Conservation (phyloP, 2,329 filamentous ascomycete genomes). For the Sclerotinia nivalis region DNA sequence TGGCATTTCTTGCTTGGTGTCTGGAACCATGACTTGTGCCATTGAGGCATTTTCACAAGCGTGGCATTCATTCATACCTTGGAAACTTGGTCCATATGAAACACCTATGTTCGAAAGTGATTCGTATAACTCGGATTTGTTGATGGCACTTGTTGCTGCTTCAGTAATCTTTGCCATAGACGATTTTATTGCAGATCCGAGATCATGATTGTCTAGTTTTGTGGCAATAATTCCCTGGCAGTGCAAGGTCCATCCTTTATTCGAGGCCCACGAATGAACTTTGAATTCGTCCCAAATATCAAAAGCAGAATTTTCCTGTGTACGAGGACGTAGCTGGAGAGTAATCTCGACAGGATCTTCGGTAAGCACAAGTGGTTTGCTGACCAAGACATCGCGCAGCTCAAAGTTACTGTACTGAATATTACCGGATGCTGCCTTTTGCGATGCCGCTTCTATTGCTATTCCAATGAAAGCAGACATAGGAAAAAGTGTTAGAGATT, state of each 20-base stretch:
- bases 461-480: conserved; percentile 39
- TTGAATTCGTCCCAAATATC: conserved; percentile 22
- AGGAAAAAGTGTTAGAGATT: conserved; percentile 42
- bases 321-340: conserved; percentile 48
- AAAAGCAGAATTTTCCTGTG: conserved; percentile 43
- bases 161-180: background rate
- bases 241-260: conserved; percentile 47
- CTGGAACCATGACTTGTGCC: conserved; percentile 14
- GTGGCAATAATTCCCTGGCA: conserved; percentile 47
- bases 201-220: background rate
- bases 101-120: conserved; percentile 44
- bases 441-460: conserved; percentile 39
- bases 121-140: conserved; percentile 21
- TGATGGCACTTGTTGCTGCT: background rate
- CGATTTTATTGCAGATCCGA: background rate
- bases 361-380: conserved; percentile 21
- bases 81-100: conserved; percentile 51
- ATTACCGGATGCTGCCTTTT: conserved; percentile 30
- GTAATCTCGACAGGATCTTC: conserved; percentile 51
- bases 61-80: conserved; percentile 28
- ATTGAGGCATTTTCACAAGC: conserved; percentile 16
- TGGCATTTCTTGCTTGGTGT: conserved; percentile 39
- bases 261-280: conserved; percentile 16
- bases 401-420: conserved; percentile 42
- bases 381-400: conserved; percentile 17